These are phyloP conservation scores for Zoysia matrella DNA, from an alignment of 202 grass and related monocot genomes.

Conservation along the genomic window DNA sequence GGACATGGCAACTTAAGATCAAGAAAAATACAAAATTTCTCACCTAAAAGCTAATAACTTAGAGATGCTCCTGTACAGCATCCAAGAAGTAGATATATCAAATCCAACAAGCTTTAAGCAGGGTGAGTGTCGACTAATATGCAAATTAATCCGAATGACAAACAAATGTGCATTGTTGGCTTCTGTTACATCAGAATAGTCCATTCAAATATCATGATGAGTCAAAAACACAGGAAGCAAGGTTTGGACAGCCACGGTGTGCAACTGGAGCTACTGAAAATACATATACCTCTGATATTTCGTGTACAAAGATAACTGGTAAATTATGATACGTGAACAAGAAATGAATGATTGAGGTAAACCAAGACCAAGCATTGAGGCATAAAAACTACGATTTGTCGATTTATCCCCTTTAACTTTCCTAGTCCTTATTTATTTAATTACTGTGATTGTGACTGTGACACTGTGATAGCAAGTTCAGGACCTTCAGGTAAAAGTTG, in stretches of 20 bases:
- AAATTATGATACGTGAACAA: background rate
- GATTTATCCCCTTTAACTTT: conserved; percentile 16
- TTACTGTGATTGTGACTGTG: background rate
- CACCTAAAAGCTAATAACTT: background rate
- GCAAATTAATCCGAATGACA: background rate
- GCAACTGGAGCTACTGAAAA: background rate
- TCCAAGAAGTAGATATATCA: conserved; percentile 27
- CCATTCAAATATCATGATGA: conserved; percentile 5
- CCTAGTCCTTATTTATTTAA: background rate
- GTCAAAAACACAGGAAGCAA: background rate
- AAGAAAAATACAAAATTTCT: conserved; percentile 1
- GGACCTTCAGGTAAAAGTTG: background rate
- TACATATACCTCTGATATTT: background rate
- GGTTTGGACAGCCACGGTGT: background rate
- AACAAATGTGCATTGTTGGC: background rate
- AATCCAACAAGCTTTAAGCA: conserved; percentile 14
- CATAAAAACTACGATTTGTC: background rate
- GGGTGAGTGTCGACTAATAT: background rate
- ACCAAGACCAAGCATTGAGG: too few species aligned
- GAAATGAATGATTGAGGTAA: background rate
- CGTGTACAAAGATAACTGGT: background rate
- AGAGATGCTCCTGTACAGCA: conserved; percentile 5
- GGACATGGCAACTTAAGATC: background rate
- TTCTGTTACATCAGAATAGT: background rate
- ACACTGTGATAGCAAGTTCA: background rate